Evolutionary conservation across 768 basidiomycete species (phyloP).

Genomic region (Russula dissimulans): DNA sequence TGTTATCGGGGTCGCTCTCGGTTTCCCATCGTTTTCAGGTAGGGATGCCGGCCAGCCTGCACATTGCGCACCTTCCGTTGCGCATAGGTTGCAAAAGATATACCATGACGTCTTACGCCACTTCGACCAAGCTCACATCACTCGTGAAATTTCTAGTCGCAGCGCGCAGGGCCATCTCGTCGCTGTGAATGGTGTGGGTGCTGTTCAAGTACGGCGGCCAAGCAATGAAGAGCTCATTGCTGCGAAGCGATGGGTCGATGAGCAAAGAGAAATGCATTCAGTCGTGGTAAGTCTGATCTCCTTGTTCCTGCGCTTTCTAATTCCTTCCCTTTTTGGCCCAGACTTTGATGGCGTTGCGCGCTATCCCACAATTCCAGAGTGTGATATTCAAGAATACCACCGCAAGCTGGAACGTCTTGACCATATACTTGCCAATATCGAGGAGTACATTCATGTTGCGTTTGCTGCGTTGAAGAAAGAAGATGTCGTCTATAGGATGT

Average conservation of each 20-base stretch:
- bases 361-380: neutral
- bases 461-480: slow-evolving; percentile 3
- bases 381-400: slow-evolving; percentile 4
- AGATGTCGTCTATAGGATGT: neutral
- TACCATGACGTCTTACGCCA: neutral
- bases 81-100: neutral
- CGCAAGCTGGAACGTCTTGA: slow-evolving; percentile 11
- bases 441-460: slow-evolving; percentile 7
- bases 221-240: neutral
- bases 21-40: neutral
- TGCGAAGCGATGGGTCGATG: neutral
- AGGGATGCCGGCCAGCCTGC: neutral
- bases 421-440: neutral
- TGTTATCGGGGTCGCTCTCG: neutral
- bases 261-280: neutral
- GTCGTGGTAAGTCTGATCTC: neutral
- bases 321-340: neutral
- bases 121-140: slow-evolving; percentile 6
- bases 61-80: slow-evolving; percentile 2
- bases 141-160: neutral
- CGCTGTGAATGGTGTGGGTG: too few relatives aligned
- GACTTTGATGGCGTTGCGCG: too few relatives aligned
- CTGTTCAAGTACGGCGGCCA: too few relatives aligned
- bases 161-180: too few relatives aligned
- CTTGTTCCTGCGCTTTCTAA: neutral